These are phyloP conservation scores for Rhodofomes roseus DNA, from an alignment of 1,284 basidiomycete genomes.

Conservation along the genomic window DNA sequence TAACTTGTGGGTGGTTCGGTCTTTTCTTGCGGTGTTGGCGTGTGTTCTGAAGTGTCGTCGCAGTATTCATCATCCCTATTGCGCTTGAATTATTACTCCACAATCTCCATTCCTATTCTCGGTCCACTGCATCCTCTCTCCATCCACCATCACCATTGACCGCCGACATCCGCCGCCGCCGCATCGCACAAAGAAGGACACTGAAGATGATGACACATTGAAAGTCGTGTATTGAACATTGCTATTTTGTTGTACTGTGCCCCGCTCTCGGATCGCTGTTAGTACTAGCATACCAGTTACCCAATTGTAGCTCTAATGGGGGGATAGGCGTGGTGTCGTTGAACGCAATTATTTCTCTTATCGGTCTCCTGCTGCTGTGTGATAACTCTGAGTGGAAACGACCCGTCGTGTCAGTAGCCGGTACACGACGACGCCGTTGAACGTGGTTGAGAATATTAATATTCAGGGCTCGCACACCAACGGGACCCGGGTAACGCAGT, in stretches of 20 bases:
- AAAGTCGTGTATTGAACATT: neutral
- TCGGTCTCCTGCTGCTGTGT: neutral
- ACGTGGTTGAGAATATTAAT: no score
- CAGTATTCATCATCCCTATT: neutral
- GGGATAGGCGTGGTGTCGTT: neutral
- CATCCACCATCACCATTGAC: neutral
- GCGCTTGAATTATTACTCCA: neutral
- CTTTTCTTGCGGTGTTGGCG: neutral
- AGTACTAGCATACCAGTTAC: neutral
- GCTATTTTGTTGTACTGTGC: conserved; percentile 1
- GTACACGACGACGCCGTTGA: no score
- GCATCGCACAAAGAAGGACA: neutral
- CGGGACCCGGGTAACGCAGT: no score
- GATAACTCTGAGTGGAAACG: no score
- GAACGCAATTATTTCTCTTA: neutral
- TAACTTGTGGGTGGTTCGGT: neutral
- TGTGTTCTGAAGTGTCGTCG: neutral
- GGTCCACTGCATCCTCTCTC: neutral
- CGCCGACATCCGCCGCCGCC: no score
- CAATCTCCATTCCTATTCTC: neutral
- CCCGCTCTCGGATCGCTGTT: neutral
- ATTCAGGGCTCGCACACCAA: no score
- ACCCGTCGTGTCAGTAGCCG: no score
- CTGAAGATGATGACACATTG: neutral
- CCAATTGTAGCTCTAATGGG: conserved; percentile 1